phyloP scores from a whole-genome alignment of 129 eudicot species.

The Glebionis coronaria region DNA sequence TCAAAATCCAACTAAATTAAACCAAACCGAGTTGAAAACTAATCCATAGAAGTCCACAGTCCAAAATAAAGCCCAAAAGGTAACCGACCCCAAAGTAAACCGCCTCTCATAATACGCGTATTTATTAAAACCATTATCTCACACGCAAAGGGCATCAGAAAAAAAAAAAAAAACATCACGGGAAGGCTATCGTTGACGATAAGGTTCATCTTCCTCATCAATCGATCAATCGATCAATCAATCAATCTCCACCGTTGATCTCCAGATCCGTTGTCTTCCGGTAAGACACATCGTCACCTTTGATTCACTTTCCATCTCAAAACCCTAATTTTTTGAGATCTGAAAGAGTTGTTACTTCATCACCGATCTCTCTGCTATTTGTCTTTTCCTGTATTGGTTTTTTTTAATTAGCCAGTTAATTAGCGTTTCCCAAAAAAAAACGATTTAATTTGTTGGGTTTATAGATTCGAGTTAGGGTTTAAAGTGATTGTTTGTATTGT shows the following conservation, averaged over 20 bases:
- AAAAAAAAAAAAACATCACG: constrained; percentile 8
- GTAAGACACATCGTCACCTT: constrained; percentile 35
- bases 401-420: neutral
- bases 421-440: constrained; percentile 17
- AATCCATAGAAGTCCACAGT: too few species aligned
- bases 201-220: constrained; percentile 11
- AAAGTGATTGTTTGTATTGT: constrained; percentile 14
- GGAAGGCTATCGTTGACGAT: constrained; percentile 27
- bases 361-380: constrained; percentile 17
- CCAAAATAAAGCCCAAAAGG: too few species aligned
- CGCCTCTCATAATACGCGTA: constrained; percentile 17
- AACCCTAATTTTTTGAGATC: constrained; percentile 25
- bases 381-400: neutral
- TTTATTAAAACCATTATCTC: neutral
- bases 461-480: constrained; percentile 31
- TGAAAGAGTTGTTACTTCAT: constrained; percentile 21
- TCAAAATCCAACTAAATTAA: too few species aligned
- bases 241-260: constrained; percentile 17
- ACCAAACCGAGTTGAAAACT: too few species aligned
- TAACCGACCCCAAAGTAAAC: too few species aligned
- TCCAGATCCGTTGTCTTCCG: constrained; percentile 22
- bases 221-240: neutral
- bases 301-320: constrained; percentile 28
- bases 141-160: constrained; percentile 7
- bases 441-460: constrained; percentile 7